Evolutionary conservation across 495 filamentous ascomycete genomes (phyloP).

Genomic region (Parathielavia hyrcaniae): DNA sequence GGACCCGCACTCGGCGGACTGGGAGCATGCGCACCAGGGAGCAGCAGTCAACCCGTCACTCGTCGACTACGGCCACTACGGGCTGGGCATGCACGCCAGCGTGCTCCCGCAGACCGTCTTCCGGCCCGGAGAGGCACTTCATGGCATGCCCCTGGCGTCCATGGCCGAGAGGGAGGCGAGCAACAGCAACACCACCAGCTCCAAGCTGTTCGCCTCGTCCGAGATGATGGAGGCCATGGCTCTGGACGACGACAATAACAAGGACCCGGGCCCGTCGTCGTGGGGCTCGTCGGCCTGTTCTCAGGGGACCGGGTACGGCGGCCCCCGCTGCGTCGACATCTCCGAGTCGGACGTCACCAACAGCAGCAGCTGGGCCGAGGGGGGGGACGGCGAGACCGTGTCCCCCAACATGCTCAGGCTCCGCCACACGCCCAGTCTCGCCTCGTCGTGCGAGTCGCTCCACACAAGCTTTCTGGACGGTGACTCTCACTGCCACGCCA

Average conservation of each 20-base stretch:
- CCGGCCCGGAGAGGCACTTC: background rate
- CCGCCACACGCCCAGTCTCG: slow-evolving; percentile 28
- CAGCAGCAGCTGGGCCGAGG: background rate
- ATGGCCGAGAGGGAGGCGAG: background rate
- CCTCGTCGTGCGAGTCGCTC: slow-evolving; percentile 34
- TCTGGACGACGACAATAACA: slow-evolving; percentile 15
- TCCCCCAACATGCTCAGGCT: slow-evolving; percentile 37
- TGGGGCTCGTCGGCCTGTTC: background rate
- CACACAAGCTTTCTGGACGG: slow-evolving; percentile 24
- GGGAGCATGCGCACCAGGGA: background rate
- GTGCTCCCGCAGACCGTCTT: slow-evolving; percentile 6
- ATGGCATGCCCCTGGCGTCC: background rate
- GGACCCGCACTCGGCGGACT: slow-evolving; percentile 1
- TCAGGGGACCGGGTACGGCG: background rate
- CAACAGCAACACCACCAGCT: no score
- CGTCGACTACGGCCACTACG: background rate
- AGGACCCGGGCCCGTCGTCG: background rate
- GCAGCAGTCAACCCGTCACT: background rate
- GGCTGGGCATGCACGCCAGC: slow-evolving; percentile 7
- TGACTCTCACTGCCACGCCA: slow-evolving; percentile 20
- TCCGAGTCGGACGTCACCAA: background rate
- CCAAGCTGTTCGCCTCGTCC: slow-evolving; percentile 11
- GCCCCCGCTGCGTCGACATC: slow-evolving; percentile 1
- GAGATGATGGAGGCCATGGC: slow-evolving; percentile 20
- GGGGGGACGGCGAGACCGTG: slow-evolving; percentile 22